Conservation (phyloP, 352 stramenopile species). For the Phytopythium chamaehyphon region DNA sequence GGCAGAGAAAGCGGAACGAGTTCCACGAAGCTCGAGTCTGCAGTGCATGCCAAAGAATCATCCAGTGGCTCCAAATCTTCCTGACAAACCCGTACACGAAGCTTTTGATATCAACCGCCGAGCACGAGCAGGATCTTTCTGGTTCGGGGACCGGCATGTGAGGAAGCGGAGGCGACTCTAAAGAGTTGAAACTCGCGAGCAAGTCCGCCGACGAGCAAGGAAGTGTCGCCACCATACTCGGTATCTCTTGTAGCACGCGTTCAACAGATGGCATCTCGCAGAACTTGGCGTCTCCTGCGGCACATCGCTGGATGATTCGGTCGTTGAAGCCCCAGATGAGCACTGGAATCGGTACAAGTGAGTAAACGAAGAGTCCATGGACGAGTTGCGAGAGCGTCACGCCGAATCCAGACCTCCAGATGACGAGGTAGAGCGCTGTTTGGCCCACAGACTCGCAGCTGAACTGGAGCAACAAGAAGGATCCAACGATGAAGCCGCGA, state of each 20-base stretch:
- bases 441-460: constrained; percentile 15
- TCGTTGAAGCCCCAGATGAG: constrained; percentile 37
- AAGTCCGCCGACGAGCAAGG: too few species aligned
- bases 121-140: too few species aligned
- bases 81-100: too few species aligned
- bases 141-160: too few species aligned
- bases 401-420: constrained; percentile 27
- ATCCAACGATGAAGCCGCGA: constrained; percentile 25
- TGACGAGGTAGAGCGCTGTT: background rate
- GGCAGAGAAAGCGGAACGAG: constrained; percentile 31
- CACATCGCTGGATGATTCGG: constrained; percentile 6
- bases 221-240: too few species aligned
- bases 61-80: constrained; percentile 20
- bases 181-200: too few species aligned
- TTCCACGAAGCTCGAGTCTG: constrained; percentile 30
- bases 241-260: constrained; percentile 12
- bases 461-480: constrained; percentile 32
- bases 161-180: too few species aligned
- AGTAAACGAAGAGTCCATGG: constrained; percentile 34
- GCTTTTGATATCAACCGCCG: too few species aligned
- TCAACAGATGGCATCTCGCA: too few species aligned
- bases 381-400: constrained; percentile 24
- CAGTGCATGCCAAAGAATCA: constrained; percentile 25
- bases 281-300: too few species aligned
- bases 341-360: constrained; percentile 27